A percentile compares a stretch with the other conserved stretches of the same genome.
These are phyloP conservation scores for Venturia asperata DNA, from an alignment of 2,329 filamentous ascomycete species.

Conservation along the genomic window DNA sequence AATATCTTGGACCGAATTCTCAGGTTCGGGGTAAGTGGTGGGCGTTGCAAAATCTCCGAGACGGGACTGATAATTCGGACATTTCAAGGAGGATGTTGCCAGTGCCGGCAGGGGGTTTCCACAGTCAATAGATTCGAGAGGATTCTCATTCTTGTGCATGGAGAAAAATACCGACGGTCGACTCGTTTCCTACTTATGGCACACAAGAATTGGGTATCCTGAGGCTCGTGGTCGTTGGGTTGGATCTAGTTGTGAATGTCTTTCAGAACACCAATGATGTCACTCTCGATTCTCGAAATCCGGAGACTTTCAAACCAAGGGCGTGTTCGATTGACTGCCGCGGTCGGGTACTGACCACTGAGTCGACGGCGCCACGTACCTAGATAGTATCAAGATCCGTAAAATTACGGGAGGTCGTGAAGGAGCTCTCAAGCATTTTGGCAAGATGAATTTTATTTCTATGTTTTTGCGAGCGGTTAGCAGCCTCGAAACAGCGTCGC, in stretches of 20 bases:
- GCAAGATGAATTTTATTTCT: background rate
- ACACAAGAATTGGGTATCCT: background rate
- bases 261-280: background rate
- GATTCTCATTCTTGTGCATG: background rate
- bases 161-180: background rate
- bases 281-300: background rate
- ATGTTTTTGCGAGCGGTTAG: background rate
- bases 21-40: too few relatives aligned
- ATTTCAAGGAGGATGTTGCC: background rate
- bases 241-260: background rate
- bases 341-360: background rate
- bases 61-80: background rate
- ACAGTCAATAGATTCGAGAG: background rate
- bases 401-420: background rate
- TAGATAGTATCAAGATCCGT: background rate
- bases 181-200: background rate
- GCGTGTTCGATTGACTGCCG: background rate
- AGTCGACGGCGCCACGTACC: background rate
- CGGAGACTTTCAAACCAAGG: background rate
- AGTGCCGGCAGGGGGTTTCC: background rate
- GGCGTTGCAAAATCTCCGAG: background rate
- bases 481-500: background rate
- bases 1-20: too few relatives aligned
- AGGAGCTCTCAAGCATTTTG: background rate
- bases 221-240: background rate